Percentiles rank a stretch among this genome's conserved stretches.
Evolutionary conservation across 2,329 filamentous ascomycete species (phyloP).

Genomic region (Emergomyces africanus): DNA sequence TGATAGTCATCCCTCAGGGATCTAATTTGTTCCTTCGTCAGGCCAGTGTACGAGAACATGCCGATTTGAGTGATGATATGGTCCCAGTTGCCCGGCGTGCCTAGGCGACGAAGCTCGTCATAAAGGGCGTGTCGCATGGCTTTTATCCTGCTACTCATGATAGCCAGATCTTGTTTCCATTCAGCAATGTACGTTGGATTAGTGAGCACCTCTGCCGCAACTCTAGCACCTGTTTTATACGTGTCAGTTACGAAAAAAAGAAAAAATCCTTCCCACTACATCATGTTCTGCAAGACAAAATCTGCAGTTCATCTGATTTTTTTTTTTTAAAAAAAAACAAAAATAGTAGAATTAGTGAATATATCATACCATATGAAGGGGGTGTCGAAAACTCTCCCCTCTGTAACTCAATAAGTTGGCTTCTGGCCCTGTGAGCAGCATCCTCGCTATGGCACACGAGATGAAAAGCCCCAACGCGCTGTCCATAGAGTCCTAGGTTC

Average conservation of each 20-base stretch:
- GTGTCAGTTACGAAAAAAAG: neutral
- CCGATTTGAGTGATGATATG: slow-evolving; percentile 78
- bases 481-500: slow-evolving; percentile 74
- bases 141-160: slow-evolving; percentile 91
- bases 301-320: no score
- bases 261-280: neutral
- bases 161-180: slow-evolving; percentile 79
- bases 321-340: no score
- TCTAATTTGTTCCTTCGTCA: slow-evolving; percentile 14
- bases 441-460: slow-evolving; percentile 29
- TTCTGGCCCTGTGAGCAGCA: slow-evolving; percentile 50
- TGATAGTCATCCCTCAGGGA: slow-evolving; percentile 14
- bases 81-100: slow-evolving; percentile 88
- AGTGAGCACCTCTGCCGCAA: slow-evolving; percentile 48
- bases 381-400: slow-evolving; percentile 89
- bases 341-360: neutral
- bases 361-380: slow-evolving; percentile 56
- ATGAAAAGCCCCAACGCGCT: slow-evolving; percentile 92
- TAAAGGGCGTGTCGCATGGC: slow-evolving; percentile 72
- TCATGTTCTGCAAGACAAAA: no score
- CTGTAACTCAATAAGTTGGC: slow-evolving; percentile 79
- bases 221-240: slow-evolving; percentile 9
- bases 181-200: slow-evolving; percentile 63
- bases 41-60: slow-evolving; percentile 21
- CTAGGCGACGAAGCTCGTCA: slow-evolving; percentile 65